phyloP scores from a whole-genome alignment of 2,329 filamentous ascomycete genomes.

The Ophiosphaerella herpotricha region DNA sequence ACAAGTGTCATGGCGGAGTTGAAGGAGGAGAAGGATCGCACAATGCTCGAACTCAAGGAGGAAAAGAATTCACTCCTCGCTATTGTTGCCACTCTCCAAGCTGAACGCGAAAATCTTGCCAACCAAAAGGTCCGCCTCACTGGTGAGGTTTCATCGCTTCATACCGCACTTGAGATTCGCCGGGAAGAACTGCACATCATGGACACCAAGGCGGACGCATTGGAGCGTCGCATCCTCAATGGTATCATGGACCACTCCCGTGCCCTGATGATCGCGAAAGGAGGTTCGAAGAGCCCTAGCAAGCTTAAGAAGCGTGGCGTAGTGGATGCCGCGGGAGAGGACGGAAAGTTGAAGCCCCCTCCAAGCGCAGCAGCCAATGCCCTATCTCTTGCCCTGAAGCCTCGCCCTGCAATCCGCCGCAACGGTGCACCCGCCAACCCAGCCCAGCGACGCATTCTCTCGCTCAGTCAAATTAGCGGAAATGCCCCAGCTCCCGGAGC shows the following conservation, averaged over 20 bases:
- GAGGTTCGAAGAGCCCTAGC: slow-evolving; percentile 47
- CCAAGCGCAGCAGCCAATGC: slow-evolving; percentile 43
- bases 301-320: slow-evolving; percentile 42
- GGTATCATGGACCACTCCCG: slow-evolving; percentile 96
- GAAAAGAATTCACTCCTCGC: slow-evolving; percentile 55
- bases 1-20: slow-evolving; percentile 43
- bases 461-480: slow-evolving; percentile 84
- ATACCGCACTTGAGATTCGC: slow-evolving; percentile 86
- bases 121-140: slow-evolving; percentile 79
- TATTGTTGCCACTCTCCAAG: slow-evolving; percentile 62
- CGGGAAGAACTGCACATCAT: slow-evolving; percentile 90
- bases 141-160: slow-evolving; percentile 86
- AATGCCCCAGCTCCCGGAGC: slow-evolving; percentile 61
- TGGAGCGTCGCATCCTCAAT: slow-evolving; percentile 92
- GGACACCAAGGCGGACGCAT: slow-evolving; percentile 82
- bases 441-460: slow-evolving; percentile 75
- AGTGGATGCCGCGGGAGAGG: slow-evolving; percentile 40
- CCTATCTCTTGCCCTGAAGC: slow-evolving; percentile 56
- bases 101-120: slow-evolving; percentile 74
- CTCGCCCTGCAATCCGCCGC: slow-evolving; percentile 48
- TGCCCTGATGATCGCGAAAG: slow-evolving; percentile 78
- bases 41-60: slow-evolving; percentile 41
- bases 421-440: slow-evolving; percentile 45
- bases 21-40: slow-evolving; percentile 41
- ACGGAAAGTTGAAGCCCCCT: slow-evolving; percentile 39